These are phyloP conservation scores for Rhodotorula babjevae DNA, from an alignment of 768 basidiomycete species.

Conservation along the genomic window DNA sequence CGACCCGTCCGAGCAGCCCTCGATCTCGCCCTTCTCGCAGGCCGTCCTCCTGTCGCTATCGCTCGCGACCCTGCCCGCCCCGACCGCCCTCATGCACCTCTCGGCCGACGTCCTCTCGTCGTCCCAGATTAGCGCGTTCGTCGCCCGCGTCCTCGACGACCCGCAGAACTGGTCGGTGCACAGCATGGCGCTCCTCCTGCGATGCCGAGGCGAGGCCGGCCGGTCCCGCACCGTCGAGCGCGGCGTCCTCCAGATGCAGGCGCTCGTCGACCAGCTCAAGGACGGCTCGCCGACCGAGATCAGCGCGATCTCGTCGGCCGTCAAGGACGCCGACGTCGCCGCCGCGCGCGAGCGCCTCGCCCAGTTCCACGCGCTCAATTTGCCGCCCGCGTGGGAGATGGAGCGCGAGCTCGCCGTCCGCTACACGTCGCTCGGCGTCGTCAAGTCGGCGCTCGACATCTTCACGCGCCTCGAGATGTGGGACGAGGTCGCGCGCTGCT, in stretches of 20 bases:
- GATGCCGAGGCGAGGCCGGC: constrained; percentile 80
- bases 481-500: constrained; percentile 91
- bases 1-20: constrained; percentile 75
- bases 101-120: constrained; percentile 83
- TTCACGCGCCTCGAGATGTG: constrained; percentile 96
- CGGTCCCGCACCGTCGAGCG: constrained; percentile 91
- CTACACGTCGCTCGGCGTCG: constrained; percentile 77
- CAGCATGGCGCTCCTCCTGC: constrained; percentile 89
- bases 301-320: constrained; percentile 35
- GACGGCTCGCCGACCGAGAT: constrained; percentile 41
- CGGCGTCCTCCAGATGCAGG: constrained; percentile 84
- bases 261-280: constrained; percentile 80
- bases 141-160: constrained; percentile 79
- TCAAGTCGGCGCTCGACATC: constrained; percentile 84
- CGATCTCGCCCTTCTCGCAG: constrained; percentile 89
- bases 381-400: constrained; percentile 90
- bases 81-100: constrained; percentile 69
- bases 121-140: constrained; percentile 89
- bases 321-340: constrained; percentile 55
- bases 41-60: constrained; percentile 85
- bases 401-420: constrained; percentile 81
- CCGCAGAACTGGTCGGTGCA: constrained; percentile 93
- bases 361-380: constrained; percentile 71
- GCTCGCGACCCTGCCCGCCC: constrained; percentile 50
- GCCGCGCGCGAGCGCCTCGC: constrained; percentile 65